A percentile compares a stretch with the other conserved stretches of the same genome.
phyloP scores from a whole-genome alignment of 2,329 filamentous ascomycete species.

The Fusarium citri region DNA sequence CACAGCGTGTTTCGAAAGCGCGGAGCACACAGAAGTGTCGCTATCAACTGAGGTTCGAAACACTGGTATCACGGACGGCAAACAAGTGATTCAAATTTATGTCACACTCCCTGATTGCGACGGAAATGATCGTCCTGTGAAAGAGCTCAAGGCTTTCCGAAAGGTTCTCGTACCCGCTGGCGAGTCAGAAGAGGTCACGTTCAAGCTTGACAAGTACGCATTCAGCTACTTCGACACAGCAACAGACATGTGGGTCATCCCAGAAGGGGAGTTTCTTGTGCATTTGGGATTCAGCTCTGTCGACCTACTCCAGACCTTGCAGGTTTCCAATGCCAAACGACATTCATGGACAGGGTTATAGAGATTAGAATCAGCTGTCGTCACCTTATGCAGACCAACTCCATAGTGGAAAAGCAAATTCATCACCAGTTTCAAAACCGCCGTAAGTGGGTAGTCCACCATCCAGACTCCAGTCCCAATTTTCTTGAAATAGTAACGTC shows the following conservation, averaged over 20 bases:
- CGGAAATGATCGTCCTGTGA: background rate
- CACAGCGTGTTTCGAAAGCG: rapidly evolving
- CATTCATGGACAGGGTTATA: background rate
- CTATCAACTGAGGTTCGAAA: background rate
- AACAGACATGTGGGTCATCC: background rate
- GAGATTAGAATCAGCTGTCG: rapidly evolving
- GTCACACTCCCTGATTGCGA: background rate
- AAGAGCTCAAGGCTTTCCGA: background rate
- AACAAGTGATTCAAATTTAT: background rate
- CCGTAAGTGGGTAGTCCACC: conserved; percentile 1
- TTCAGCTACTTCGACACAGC: conserved; percentile 3
- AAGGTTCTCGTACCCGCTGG: background rate
- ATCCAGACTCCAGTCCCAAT: conserved; percentile 11
- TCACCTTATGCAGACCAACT: background rate
- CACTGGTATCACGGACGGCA: background rate
- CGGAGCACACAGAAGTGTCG: rapidly evolving
- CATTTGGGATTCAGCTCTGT: background rate
- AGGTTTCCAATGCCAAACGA: background rate
- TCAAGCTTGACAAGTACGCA: conserved; percentile 5
- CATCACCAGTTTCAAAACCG: conserved; percentile 1
- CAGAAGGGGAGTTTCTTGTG: background rate
- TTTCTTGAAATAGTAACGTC: background rate
- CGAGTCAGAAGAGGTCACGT: rapidly evolving
- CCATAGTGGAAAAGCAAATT: background rate
- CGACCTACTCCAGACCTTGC: background rate